Evolutionary conservation across 2,329 filamentous ascomycete species (phyloP), one percentile per base, ranked within the genome.

Genomic region (Talaromyces sp.): DNA sequence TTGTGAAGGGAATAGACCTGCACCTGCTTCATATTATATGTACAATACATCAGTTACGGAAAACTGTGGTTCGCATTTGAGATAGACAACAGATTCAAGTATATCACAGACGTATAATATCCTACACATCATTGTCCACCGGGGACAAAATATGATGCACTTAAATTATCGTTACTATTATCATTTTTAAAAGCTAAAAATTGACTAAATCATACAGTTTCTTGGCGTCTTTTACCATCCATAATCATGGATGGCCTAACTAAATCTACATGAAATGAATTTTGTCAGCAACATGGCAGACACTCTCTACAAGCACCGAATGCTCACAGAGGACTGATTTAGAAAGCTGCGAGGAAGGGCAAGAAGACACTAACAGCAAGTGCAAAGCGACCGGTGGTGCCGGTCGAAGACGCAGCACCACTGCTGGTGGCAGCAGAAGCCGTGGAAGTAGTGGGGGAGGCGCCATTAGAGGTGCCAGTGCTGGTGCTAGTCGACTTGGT

Each of bases 371-470:
- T 32, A 32, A 56, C 35, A 17, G 51, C 59, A 55, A 61, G 51
- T 48, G 56, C 51, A 32, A 54, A 24, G 17, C 10, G 24, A 31
- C 59, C 56, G 9, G 59, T 35, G 32, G 12, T 51, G 19, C 50
- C 41, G 19, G 48, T 56, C 54, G 61, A 57, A 29, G 64, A 59
- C 27, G 62, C 60, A 54, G 64, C 63, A 32, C 60, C 61, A 11
- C 54, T 62, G 43, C 50, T 31, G 26, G 54, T 54, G 27, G 67
- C 59, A 26, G 65, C 56, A 17, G 55, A 50, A 50, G 61, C 35
- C 27, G 61, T 56, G 27, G 43, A 64, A 53, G 60, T 61, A 31
- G 58, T 63, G n/a, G 57, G 59, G 38, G 64, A 51, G 5, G 26
- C 26, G 26, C 21, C 43, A 46, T 2, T 8, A 32, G 65, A 48